These are phyloP conservation scores for Fusarium floridanum DNA, from an alignment of 2,329 filamentous ascomycete species.

Conservation along the genomic window DNA sequence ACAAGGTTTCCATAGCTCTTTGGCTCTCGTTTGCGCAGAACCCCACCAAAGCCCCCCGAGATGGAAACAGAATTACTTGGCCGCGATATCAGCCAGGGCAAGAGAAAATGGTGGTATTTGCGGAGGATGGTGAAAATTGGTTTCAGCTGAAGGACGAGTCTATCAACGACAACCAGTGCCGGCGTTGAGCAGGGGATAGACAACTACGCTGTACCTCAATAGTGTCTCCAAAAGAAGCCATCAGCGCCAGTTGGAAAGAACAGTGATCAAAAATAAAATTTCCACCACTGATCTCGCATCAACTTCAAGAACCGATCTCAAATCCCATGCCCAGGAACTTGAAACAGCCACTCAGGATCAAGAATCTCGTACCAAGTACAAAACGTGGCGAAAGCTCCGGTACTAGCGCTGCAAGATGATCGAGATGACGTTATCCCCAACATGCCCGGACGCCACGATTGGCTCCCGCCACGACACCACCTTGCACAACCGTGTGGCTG, in stretches of 20 bases:
- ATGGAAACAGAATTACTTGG: slow-evolving; percentile 37
- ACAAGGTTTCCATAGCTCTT: slow-evolving; percentile 25
- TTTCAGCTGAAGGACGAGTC: slow-evolving; percentile 20
- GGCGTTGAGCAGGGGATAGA: background rate
- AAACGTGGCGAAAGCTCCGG: slow-evolving; percentile 23
- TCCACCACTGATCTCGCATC: background rate
- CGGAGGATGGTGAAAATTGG: slow-evolving; percentile 17
- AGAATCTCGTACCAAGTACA: slow-evolving; percentile 6
- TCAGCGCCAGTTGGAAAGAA: background rate
- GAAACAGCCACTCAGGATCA: background rate
- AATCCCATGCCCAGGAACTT: background rate
- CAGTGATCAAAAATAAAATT: background rate
- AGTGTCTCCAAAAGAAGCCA: background rate
- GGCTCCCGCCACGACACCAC: slow-evolving; percentile 36
- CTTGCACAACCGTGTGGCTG: slow-evolving; percentile 32
- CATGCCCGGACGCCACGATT: slow-evolving; percentile 19
- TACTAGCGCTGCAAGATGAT: slow-evolving; percentile 32
- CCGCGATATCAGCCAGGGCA: slow-evolving; percentile 35
- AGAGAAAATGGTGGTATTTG: slow-evolving; percentile 41
- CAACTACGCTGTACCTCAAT: no score
- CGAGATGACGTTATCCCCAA: slow-evolving; percentile 37
- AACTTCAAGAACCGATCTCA: background rate
- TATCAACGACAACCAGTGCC: slow-evolving; percentile 23
- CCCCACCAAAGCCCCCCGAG: slow-evolving; percentile 29
- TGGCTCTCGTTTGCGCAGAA: slow-evolving; percentile 46